Base-by-base conservation (phyloP, 805 yeast species). In the Phaffomyces opuntiae region DNA sequence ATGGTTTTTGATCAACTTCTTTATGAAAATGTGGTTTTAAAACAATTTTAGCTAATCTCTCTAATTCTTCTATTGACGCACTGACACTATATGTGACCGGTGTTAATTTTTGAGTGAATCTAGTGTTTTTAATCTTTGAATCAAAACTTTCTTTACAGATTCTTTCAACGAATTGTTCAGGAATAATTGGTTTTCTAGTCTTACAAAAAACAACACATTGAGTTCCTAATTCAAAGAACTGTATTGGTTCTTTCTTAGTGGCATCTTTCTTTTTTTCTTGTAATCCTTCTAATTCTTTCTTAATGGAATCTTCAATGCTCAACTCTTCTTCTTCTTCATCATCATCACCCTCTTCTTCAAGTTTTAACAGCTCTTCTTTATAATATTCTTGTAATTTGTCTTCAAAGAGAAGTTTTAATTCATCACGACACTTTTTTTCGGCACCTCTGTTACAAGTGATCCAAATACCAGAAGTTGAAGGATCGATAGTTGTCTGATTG, bases 191-290 rank as follows among this genome's bases (percentile, higher is more conserved):
- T 52, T 69, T 75, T 54, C 84, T 77, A 1, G 89, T 78, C 57
- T 95, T 86, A 55, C 89, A 77, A 60, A 91, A 93, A 2, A 89
- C 77, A 38, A 93, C 80, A 64, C 96, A 87, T 61, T 87, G 95
- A 57, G 89, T 82, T 17, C 80, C 83, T 33, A 87, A 62, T 7
- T 78, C 82, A 25, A 86, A 72, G 38, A 84, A 81, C 41, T 71
- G 68, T 25, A 85, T 62, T 9, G 78, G 61, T 37, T 73, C 72
- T 46, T 76, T 77, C 46, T 70, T 60, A 27, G 64, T 66, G 24
- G 66, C 64, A 7, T 61, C 60, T 34, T 53, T 74, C 60, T 59
- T 21, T 51, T 52, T 26, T 38, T 46, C 44, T 56, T 46, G 53
- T 57, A 93, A 52, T 11, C 72, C 86, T 24, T 70, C 77, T n/a